Evolutionary conservation across 2,329 filamentous ascomycete species (phyloP), one percentile per base, ranked within the genome.

Genomic region (Emergomyces africanus): DNA sequence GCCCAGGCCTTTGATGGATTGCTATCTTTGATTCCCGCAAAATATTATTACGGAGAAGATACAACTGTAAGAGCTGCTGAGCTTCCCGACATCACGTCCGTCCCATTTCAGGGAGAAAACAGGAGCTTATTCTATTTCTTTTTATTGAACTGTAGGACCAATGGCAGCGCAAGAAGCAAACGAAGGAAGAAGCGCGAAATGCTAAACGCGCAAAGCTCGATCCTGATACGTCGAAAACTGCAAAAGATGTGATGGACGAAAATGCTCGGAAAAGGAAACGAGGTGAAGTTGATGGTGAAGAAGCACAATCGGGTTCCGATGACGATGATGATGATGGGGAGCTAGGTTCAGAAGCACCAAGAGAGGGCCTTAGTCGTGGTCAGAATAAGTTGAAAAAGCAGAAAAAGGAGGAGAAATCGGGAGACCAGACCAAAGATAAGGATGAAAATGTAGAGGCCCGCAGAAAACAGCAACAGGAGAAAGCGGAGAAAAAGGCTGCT

Each of bases 121-220:
- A 28, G 5, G 5, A 60, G 42, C 60, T 58, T 56, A 44, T 54
- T 59, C 18, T 61, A 49, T 49, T 20, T 57, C 60, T 58, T 41
- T 60, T 58, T 61, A 58, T 46, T 61, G 50, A 61, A 58, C 56
- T 65, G 62, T 69, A 95, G 90, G 88, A 94, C 68, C 90, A 96
- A 85, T 95, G 90, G 90, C 85, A 86, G 72, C 87, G 87, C 70
- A 95, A 94, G 77, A 97, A 97, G 78, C 91, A 97, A 76, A 92
- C 90, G 56, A 96, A 95, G 72, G 88, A 90, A 72, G 83, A 96
- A 73, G 89, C 89, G 61, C 83, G 84, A 62, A 85, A 87, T 65
- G 88, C 90, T 59, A 90, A 90, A 76, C 83, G 86, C 70, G 89
- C 88, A 61, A 97, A 96, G 76, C 81, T 97, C 46, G 89, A 97